These are phyloP conservation scores for Phytophthora pluvialis DNA, from an alignment of 352 stramenopile species.

Conservation along the genomic window DNA sequence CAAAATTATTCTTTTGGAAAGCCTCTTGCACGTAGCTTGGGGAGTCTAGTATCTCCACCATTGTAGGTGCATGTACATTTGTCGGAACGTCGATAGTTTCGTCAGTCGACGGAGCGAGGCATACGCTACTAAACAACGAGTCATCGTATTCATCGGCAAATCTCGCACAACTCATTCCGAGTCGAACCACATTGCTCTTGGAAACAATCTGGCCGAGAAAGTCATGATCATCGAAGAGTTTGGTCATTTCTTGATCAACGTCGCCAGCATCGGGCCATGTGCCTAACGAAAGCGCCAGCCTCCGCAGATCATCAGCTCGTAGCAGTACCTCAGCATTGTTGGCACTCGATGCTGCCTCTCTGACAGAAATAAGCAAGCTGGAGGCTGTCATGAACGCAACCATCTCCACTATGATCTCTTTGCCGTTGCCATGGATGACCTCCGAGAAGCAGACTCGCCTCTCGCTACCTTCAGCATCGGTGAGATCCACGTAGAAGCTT, in stretches of 20 bases:
- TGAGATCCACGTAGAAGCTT: slow-evolving; percentile 39
- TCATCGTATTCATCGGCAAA: slow-evolving; percentile 3
- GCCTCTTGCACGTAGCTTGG: slow-evolving; percentile 28
- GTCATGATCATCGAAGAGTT: slow-evolving; percentile 37
- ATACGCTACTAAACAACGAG: neutral
- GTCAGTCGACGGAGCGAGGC: neutral
- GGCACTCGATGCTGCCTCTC: neutral
- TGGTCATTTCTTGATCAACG: slow-evolving; percentile 12
- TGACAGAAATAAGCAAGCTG: slow-evolving; percentile 35
- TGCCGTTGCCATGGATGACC: slow-evolving; percentile 17
- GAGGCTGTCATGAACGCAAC: slow-evolving; percentile 14
- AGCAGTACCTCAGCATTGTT: slow-evolving; percentile 26
- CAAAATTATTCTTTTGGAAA: slow-evolving; percentile 30
- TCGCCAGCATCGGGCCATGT: neutral
- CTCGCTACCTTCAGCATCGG: slow-evolving; percentile 14
- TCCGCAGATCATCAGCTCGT: slow-evolving; percentile 23
- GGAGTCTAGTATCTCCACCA: slow-evolving; percentile 12
- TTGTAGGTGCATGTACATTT: slow-evolving; percentile 5
- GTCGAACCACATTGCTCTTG: slow-evolving; percentile 42
- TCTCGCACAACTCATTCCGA: slow-evolving; percentile 25
- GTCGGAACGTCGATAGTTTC: slow-evolving; percentile 1
- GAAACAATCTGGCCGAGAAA: slow-evolving; percentile 43
- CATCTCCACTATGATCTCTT: slow-evolving; percentile 31
- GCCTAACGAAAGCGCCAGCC: slow-evolving; percentile 23
- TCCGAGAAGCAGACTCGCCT: slow-evolving; percentile 30